phyloP scores from a whole-genome alignment of 805 yeast genomes.

The Wickerhamiella spandovensis region DNA sequence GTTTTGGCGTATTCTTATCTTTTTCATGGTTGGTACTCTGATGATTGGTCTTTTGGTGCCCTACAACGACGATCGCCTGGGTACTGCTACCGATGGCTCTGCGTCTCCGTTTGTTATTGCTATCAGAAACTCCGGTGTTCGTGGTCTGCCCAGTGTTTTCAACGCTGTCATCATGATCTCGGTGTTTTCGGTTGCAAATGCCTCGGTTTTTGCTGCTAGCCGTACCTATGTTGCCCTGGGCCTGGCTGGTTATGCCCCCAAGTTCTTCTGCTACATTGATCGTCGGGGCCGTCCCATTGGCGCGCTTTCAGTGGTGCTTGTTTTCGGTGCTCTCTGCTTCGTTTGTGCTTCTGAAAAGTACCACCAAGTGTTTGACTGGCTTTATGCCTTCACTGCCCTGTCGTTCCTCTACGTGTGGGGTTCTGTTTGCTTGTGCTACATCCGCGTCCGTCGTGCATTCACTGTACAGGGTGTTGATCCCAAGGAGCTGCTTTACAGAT shows the following conservation, averaged over 20 bases:
- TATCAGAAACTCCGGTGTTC: constrained; percentile 50
- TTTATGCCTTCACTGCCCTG: constrained; percentile 60
- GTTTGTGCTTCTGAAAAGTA: constrained; percentile 47
- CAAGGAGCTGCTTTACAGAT: constrained; percentile 51
- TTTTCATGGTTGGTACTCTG: constrained; percentile 47
- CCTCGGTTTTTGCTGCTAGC: constrained; percentile 53
- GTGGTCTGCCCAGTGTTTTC: constrained; percentile 55
- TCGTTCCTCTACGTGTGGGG: constrained; percentile 71
- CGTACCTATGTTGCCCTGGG: constrained; percentile 54
- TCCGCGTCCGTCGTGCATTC: constrained; percentile 54
- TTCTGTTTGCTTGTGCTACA: constrained; percentile 51
- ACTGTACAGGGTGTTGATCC: constrained; percentile 52
- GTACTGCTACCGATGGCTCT: constrained; percentile 32
- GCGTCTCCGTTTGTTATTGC: constrained; percentile 86
- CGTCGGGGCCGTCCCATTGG: constrained; percentile 64
- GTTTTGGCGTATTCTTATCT: constrained; percentile 50
- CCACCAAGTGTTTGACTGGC: constrained; percentile 48
- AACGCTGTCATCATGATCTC: constrained; percentile 65
- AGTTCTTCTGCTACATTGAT: constrained; percentile 47
- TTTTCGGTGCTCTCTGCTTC: constrained; percentile 44
- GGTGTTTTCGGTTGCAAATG: constrained; percentile 65
- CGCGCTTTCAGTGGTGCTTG: constrained; percentile 37
- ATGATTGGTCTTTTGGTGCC: constrained; percentile 58
- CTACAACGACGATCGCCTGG: constrained; percentile 39
- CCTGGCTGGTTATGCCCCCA: constrained; percentile 48